Evolutionary conservation across 768 basidiomycete genomes (phyloP).

Genomic region (Termitomyces bulborhizus): DNA sequence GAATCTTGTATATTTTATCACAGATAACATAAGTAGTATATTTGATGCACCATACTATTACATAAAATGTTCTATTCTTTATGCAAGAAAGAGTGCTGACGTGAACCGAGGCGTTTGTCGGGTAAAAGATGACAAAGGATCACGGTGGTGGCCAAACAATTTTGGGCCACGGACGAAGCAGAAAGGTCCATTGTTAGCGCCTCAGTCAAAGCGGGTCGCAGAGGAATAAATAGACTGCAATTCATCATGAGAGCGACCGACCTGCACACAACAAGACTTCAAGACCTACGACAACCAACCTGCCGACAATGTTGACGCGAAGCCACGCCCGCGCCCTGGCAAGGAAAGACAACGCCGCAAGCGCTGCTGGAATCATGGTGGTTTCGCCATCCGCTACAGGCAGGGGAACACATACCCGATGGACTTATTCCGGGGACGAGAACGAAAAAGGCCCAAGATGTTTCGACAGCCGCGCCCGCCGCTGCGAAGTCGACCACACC

Average conservation of each 20-base stretch:
- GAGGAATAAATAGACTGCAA: neutral
- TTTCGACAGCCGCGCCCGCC: neutral
- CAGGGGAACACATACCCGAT: constrained; percentile 8
- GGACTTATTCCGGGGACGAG: constrained; percentile 4
- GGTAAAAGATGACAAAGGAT: neutral
- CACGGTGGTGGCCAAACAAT: neutral
- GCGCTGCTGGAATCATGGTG: neutral
- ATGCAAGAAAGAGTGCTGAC: neutral
- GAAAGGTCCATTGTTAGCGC: constrained; percentile 1
- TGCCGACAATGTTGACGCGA: constrained; percentile 8
- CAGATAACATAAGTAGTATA: neutral
- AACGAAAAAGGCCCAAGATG: neutral
- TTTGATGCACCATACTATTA: neutral
- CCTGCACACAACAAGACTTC: neutral
- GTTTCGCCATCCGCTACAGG: constrained; percentile 7
- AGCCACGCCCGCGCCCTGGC: constrained; percentile 8
- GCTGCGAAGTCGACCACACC: neutral
- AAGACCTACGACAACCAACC: neutral
- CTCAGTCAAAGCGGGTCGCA: neutral
- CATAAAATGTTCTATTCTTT: neutral
- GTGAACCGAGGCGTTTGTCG: neutral
- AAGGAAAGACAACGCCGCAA: neutral
- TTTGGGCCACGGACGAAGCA: neutral
- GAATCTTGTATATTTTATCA: neutral
- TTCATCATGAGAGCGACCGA: neutral